Base-by-base conservation (phyloP, 371 early-diverging fungal species). In the Mucor racemosus region DNA sequence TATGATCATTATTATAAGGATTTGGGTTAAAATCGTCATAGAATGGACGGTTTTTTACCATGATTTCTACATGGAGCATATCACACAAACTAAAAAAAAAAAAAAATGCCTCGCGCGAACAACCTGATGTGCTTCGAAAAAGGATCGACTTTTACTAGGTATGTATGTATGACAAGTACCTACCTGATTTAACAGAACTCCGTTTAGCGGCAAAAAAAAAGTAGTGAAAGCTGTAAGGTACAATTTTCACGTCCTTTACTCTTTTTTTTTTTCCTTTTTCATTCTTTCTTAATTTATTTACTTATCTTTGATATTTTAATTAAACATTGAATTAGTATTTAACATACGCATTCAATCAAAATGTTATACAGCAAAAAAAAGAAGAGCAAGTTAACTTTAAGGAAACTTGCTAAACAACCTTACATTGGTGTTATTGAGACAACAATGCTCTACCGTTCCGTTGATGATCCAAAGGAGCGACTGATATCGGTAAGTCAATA, bases 391-490 rank as follows among this genome's bases (percentile, higher is more conserved):
- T 31, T 34, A n/a, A 33, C 44, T 7, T 17, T 60, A 56, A 41
- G 62, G 21, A 42, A 60, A 14, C 33, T 19, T 38, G 38, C 35
- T 13, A 62, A 62, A 15, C 62, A 53, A 9, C 69, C 64, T 39
- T 58, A 64, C 53, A 64, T 71, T 67, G 72, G 72, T 3, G 64
- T 71, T 41, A 71, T 71, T 56, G 72, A 71, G 41, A 71, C 67
- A 38, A 66, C 67, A 39, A 71, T 71, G 67, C 40, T 64, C 48
- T 71, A 64, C 42, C 64, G 56, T 31, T 67, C 67, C 33, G 21
- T 14, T 35, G 31, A 71, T 9, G 38, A 53, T 56, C 53, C 35
- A 8, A 63, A 64, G 48, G 67, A 71, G 17, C 63, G 54, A 19
- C 40, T 71, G n/a, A 60, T 71, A 60, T 71, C 72, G 46, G 72